Percentiles rank a stretch among this genome's conserved stretches.
These are phyloP conservation scores for Remersonia thermophila DNA, from an alignment of 2,329 filamentous ascomycete genomes.

Conservation along the genomic window DNA sequence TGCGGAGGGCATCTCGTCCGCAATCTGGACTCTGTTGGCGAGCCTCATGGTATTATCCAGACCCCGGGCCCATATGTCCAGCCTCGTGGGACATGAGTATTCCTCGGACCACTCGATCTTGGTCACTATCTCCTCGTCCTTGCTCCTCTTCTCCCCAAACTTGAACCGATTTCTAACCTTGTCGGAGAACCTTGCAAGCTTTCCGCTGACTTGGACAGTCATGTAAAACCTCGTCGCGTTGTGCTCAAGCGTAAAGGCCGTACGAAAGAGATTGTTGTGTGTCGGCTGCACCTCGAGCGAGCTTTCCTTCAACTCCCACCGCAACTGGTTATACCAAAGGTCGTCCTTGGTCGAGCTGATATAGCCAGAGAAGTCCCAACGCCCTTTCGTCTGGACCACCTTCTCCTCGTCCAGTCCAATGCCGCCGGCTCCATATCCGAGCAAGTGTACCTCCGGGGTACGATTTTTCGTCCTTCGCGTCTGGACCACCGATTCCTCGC, in stretches of 20 bases:
- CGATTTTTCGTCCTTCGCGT: slow-evolving; percentile 5
- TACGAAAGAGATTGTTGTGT: slow-evolving; percentile 12
- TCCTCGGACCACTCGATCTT: slow-evolving; percentile 12
- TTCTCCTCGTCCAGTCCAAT: slow-evolving; percentile 9
- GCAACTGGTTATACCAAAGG: slow-evolving; percentile 8
- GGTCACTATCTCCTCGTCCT: slow-evolving; percentile 9
- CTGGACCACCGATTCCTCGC: slow-evolving; percentile 6
- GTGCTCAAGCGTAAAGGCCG: slow-evolving; percentile 14
- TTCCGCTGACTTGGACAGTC: slow-evolving; percentile 15
- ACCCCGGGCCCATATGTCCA: slow-evolving; percentile 8
- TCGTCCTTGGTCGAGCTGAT: slow-evolving; percentile 6
- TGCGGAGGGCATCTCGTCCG: slow-evolving; percentile 10
- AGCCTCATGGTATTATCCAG: slow-evolving; percentile 9
- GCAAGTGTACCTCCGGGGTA: slow-evolving; percentile 8
- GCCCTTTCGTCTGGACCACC: not conserved
- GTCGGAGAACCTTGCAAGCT: slow-evolving; percentile 7
- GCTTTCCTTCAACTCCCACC: slow-evolving; percentile 12
- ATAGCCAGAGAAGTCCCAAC: slow-evolving; percentile 14
- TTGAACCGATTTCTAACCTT: slow-evolving; percentile 7
- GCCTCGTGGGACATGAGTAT: slow-evolving; percentile 5
- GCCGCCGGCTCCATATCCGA: slow-evolving; percentile 11
- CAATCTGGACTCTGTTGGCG: slow-evolving; percentile 8
- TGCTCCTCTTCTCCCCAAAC: slow-evolving; percentile 7
- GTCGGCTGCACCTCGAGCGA: slow-evolving; percentile 8
- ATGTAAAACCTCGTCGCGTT: slow-evolving; percentile 13